Evolutionary conservation across 129 eudicot genomes (phyloP), one percentile per base, ranked within the genome.

Genomic region (Flaveria sonorensis): DNA sequence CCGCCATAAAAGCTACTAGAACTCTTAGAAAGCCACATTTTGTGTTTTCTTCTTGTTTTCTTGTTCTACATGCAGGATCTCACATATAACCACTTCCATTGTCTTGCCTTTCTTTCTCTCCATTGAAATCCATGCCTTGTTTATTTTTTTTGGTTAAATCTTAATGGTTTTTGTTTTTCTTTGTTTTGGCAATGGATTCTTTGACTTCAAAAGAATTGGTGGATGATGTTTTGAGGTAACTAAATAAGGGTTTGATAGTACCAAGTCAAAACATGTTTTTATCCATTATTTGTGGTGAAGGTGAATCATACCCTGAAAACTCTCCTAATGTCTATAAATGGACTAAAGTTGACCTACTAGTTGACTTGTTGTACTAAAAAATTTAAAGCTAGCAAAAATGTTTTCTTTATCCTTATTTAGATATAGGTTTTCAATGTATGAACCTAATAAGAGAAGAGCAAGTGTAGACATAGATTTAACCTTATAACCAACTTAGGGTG

Each of bases 1-100:
- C 67, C 70, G 4, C 77, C 56, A 68, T 80, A 26, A 48, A 56
- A 76, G 72, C 43, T 76, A 18, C 81, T 70, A 20, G 52, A 2
- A n/a, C 59, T 61, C 28, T 70, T 83, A 11, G 68, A 26, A 56
- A 78, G 81, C 88, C 85, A 81, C 88, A 81, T 81, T 63, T 42
- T 73, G 15, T 45, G 14, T 74, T 59, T 46, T 59, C 10, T 10
- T 43, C 76, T 36, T 66, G 67, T 45, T 10, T 20, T 70, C 18
- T 50, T 36, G 68, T 74, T 82, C 63, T 70, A 60, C 28, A 21
- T 50, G 64, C 40, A 36, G 40, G 46, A 61, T 71, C 10, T 71
- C 52, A 72, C 72, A 48, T 30, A 47, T 48, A 72, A 71, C 72
- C 77, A 60, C 70, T 59, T 71, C 78, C 83, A 62, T 71, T 72